Base-by-base conservation (phyloP, 768 basidiomycete species). In the Kwoniella mangroviensis region DNA sequence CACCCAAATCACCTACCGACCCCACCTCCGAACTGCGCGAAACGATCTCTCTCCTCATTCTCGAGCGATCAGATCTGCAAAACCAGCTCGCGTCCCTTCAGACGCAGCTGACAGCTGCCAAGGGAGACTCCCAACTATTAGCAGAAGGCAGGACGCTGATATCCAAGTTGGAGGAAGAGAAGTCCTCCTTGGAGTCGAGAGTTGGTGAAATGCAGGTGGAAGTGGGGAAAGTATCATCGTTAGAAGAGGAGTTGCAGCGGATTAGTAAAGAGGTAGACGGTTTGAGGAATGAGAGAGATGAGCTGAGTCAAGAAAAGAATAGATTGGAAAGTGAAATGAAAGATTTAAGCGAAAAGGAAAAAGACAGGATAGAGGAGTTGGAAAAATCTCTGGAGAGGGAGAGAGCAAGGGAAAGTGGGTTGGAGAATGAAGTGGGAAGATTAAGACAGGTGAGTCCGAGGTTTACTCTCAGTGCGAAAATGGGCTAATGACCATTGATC, bases 401-500 rank as follows among this genome's bases (percentile, higher is more conserved):
- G 43, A 67, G 71, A 41, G 69, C 69, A 45, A 69, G 75, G 51
- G 73, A 73, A 61, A 69, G 73, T 15, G 73, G 71, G n/a, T 60
- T 82, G 24, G 81, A 82, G 63, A 72, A 70, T 24, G 81, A 82
- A 67, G 53, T 82, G 2, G 75, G 68, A 17, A 70, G 75, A 54
- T 56, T 82, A 62, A 65, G 78, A 55, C 75, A 78, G 74, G 79
- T 81, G 64, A 73, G 79, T 34, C 34, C 34, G 34, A 34, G 34
- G 34, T 34, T 34, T 34, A 34, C 26, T 4, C 1, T 21, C 13
- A 3, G 12, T 19, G 53, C 21, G 3, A 6, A 22, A 34, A 12
- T 54, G n/a, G 53, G 45, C 45, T 65, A 42, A 64, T 22, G 3
- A 12, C 60, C 17, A 9, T 7, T n/a, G 28, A 17, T 10, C 17